These are phyloP conservation scores for Colletotrichum sp. DNA, from an alignment of 2,329 filamentous ascomycete species.

Conservation along the genomic window DNA sequence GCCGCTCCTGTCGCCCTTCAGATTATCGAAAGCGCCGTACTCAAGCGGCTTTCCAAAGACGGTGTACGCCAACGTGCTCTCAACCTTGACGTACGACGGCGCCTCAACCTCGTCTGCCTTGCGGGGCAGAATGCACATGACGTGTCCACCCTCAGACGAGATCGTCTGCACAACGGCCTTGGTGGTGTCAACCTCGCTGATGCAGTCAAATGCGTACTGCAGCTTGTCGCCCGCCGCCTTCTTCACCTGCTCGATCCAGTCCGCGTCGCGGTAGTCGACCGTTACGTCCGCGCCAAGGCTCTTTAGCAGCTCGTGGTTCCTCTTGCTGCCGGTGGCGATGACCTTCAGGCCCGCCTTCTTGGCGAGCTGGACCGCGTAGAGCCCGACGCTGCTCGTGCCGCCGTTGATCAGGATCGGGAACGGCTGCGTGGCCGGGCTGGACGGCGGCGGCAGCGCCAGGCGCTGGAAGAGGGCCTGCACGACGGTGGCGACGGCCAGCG, in stretches of 20 bases:
- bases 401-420: slow-evolving; percentile 29
- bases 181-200: slow-evolving; percentile 32
- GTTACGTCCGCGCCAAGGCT: slow-evolving; percentile 49
- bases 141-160: slow-evolving; percentile 29
- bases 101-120: slow-evolving; percentile 13
- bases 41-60: neutral
- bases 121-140: slow-evolving; percentile 28
- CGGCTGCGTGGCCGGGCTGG: neutral
- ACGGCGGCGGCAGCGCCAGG: neutral
- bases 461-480: slow-evolving; percentile 19
- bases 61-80: slow-evolving; percentile 15
- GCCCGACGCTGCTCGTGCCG: slow-evolving; percentile 25
- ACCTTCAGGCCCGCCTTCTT: slow-evolving; percentile 11
- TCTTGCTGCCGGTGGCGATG: slow-evolving; percentile 21
- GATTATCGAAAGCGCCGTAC: slow-evolving; percentile 3
- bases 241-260: slow-evolving; percentile 12
- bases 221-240: slow-evolving; percentile 24
- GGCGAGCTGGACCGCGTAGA: slow-evolving; percentile 16
- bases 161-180: slow-evolving; percentile 29
- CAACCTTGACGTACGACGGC: slow-evolving; percentile 10
- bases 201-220: slow-evolving; percentile 32
- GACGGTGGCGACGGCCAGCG: slow-evolving; percentile 9
- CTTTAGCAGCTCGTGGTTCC: slow-evolving; percentile 42
- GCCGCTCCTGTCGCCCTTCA: neutral
- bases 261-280: slow-evolving; percentile 47